Conservation (phyloP, 2,329 filamentous ascomycete genomes). For the Cladosporium halotolerans region DNA sequence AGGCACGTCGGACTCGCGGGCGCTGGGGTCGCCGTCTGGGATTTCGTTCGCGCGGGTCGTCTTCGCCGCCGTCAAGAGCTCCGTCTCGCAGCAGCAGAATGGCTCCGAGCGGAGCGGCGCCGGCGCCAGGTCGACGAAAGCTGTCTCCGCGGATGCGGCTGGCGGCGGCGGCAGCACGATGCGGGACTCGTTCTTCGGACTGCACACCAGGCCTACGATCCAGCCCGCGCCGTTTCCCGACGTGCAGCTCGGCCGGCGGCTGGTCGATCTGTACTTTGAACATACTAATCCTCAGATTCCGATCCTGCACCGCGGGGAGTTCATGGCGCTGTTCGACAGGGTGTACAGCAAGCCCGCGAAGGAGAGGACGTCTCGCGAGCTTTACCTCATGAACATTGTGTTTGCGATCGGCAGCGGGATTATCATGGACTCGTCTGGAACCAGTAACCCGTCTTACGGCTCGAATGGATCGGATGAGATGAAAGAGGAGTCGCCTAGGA, state of each 20-base stretch:
- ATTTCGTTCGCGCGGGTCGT: slow-evolving; percentile 94
- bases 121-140: slow-evolving; percentile 47
- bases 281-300: slow-evolving; percentile 95
- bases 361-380: slow-evolving; percentile 65
- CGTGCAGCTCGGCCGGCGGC: slow-evolving; percentile 61
- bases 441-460: slow-evolving; percentile 29
- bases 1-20: slow-evolving; percentile 70
- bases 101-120: slow-evolving; percentile 52
- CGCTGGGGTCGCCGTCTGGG: slow-evolving; percentile 61
- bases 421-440: slow-evolving; percentile 58
- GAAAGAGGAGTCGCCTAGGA: slow-evolving; percentile 24
- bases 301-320: slow-evolving; percentile 81
- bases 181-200: slow-evolving; percentile 94
- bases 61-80: slow-evolving; percentile 84
- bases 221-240: slow-evolving; percentile 79
- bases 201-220: slow-evolving; percentile 85
- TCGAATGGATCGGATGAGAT: slow-evolving; percentile 15
- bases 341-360: slow-evolving; percentile 66
- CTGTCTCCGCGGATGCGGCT: slow-evolving; percentile 42
- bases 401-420: slow-evolving; percentile 94
- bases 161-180: slow-evolving; percentile 66
- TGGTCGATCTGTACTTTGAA: slow-evolving; percentile 86
- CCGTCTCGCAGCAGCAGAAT: slow-evolving; percentile 46
- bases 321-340: slow-evolving; percentile 78
- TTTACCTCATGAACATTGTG: slow-evolving; percentile 95